A percentile compares a stretch with the other conserved stretches of the same genome.
These are phyloP conservation scores for Apiospora hydei DNA, from an alignment of 2,329 filamentous ascomycete species.

Conservation along the genomic window DNA sequence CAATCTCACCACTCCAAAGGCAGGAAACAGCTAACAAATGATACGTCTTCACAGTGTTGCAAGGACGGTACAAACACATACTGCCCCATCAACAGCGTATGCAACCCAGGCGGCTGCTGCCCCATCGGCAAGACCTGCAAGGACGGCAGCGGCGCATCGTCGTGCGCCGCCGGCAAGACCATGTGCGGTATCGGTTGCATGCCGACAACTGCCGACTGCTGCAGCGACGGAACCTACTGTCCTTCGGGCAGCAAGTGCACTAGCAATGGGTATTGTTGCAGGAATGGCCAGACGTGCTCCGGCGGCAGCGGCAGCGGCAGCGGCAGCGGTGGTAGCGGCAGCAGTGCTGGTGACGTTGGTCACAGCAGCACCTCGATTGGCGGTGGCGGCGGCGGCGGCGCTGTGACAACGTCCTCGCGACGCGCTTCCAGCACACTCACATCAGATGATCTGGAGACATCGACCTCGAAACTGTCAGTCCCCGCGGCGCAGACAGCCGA, in stretches of 20 bases:
- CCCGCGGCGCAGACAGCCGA: background rate
- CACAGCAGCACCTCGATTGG: constrained; percentile 7
- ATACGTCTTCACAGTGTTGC: constrained; percentile 30
- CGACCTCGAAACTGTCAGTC: background rate
- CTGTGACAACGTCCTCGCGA: background rate
- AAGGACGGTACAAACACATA: constrained; percentile 36
- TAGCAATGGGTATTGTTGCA: constrained; percentile 26
- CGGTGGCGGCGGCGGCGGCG: background rate
- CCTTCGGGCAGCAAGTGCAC: constrained; percentile 36
- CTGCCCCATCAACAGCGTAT: constrained; percentile 33
- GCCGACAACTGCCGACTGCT: constrained; percentile 36
- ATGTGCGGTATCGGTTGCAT: constrained; percentile 36
- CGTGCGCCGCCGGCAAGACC: constrained; percentile 30
- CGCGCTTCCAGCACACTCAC: background rate
- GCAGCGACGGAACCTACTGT: constrained; percentile 34
- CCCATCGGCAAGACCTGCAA: constrained; percentile 34
- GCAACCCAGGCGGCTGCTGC: constrained; percentile 35
- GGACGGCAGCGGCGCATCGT: constrained; percentile 26
- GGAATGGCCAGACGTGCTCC: constrained; percentile 30
- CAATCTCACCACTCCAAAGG: background rate
- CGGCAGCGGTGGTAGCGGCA: constrained; percentile 21
- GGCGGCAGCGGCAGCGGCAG: constrained; percentile 31
- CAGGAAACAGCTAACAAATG: background rate
- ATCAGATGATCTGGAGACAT: background rate
- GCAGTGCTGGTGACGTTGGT: background rate